These are phyloP conservation scores for Linum lewisii DNA, from an alignment of 345 rosid genomes.

Conservation along the genomic window DNA sequence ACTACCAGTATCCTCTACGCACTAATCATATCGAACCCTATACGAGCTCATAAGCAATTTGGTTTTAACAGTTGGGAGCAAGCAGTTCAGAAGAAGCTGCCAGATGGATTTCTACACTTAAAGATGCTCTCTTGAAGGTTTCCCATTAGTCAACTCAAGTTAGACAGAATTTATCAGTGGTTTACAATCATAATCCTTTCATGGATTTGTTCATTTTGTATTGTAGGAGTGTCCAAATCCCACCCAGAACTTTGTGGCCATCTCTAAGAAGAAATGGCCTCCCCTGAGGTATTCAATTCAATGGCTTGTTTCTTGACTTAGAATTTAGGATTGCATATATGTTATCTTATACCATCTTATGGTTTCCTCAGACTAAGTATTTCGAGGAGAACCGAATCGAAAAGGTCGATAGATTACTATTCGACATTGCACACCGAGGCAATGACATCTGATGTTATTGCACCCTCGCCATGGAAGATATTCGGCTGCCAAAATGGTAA, in stretches of 20 bases:
- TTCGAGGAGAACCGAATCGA: slow-evolving; percentile 35
- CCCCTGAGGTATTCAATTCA: slow-evolving; percentile 31
- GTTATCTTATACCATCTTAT: neutral
- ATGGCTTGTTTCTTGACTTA: neutral
- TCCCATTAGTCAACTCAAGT: neutral
- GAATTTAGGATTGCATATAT: too few species aligned
- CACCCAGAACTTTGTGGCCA: slow-evolving; percentile 35
- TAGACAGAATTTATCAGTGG: too few species aligned
- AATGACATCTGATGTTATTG: slow-evolving; percentile 63
- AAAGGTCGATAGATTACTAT: slow-evolving; percentile 40
- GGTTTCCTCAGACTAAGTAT: slow-evolving; percentile 16
- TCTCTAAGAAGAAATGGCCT: slow-evolving; percentile 48
- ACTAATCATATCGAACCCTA: neutral
- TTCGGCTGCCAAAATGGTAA: slow-evolving; percentile 93
- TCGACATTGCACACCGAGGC: slow-evolving; percentile 41
- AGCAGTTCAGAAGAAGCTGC: slow-evolving; percentile 93
- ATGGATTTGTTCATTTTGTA: neutral
- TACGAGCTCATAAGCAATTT: slow-evolving; percentile 8
- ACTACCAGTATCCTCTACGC: neutral
- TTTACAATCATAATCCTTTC: too few species aligned
- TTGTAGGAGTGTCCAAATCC: slow-evolving; percentile 45
- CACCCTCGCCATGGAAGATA: slow-evolving; percentile 91
- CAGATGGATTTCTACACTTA: slow-evolving; percentile 62
- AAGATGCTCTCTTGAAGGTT: slow-evolving; percentile 77
- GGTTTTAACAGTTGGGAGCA: slow-evolving; percentile 62